These are phyloP conservation scores for Syzygium grande DNA, from an alignment of 345 rosid genomes.

Conservation along the genomic window DNA sequence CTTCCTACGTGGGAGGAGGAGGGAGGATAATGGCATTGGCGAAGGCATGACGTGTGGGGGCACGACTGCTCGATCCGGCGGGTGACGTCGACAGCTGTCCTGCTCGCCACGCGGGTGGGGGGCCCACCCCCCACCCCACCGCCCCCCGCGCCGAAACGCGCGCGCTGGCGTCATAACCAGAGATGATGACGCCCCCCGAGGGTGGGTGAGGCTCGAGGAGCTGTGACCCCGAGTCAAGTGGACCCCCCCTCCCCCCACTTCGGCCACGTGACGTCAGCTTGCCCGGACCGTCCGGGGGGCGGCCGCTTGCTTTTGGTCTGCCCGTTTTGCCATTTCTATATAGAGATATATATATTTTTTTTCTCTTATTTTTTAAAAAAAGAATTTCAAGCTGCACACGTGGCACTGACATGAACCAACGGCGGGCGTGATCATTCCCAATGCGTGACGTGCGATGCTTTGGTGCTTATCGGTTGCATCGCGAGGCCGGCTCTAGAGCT, in stretches of 20 bases:
- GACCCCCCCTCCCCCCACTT: neutral
- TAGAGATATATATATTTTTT: neutral
- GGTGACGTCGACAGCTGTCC: neutral
- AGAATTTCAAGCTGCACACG: neutral
- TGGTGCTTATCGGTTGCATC: neutral
- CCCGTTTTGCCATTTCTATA: neutral
- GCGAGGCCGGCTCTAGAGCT: neutral
- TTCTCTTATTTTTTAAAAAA: too few species aligned
- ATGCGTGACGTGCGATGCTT: neutral
- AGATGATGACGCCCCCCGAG: neutral
- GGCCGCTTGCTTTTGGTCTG: neutral
- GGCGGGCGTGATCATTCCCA: neutral
- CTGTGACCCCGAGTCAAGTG: neutral
- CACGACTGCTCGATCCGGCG: neutral
- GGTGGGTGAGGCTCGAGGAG: too few species aligned
- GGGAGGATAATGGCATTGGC: neutral
- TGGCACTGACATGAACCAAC: neutral
- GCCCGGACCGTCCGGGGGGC: slow-evolving; percentile 10
- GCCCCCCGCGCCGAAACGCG: neutral
- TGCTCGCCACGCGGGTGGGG: neutral
- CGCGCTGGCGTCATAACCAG: slow-evolving; percentile 3
- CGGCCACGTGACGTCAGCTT: slow-evolving; percentile 2
- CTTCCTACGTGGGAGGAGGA: neutral
- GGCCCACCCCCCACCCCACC: neutral
- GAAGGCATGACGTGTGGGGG: too few species aligned